Conservation (phyloP, 148 eudicot genomes). For the Amaranthus palmeri region DNA sequence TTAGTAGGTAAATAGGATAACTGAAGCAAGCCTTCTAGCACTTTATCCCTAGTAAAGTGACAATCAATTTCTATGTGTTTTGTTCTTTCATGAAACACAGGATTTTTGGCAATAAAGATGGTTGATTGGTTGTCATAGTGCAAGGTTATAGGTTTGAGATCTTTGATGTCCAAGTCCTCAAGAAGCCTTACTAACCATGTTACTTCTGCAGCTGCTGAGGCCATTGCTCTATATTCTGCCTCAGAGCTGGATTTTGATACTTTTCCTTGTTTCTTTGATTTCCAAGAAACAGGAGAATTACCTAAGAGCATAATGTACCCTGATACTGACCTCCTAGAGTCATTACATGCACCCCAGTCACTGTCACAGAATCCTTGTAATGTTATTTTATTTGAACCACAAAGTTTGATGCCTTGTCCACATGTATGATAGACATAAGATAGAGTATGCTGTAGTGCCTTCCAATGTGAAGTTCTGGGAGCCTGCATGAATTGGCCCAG, state of each 20-base stretch:
- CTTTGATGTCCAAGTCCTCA: background rate
- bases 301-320: background rate
- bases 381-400: background rate
- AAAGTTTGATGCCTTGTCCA: background rate
- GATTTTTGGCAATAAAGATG: background rate
- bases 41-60: background rate
- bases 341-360: background rate
- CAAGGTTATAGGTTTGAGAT: background rate
- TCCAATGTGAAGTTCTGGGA: background rate
- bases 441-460: background rate
- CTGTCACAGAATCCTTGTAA: background rate
- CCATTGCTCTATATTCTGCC: background rate
- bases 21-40: background rate
- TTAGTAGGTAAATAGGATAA: background rate
- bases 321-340: background rate
- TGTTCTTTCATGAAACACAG: background rate
- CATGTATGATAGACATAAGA: background rate
- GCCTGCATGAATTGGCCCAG: background rate
- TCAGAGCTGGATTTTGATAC: background rate
- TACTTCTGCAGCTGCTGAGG: background rate
- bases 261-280: background rate
- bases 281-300: background rate
- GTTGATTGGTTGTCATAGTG: background rate
- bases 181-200: background rate
- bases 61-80: background rate